Conservation (phyloP, 176 grass and related monocot genomes). For the Ampelocalamus luodianensis region DNA sequence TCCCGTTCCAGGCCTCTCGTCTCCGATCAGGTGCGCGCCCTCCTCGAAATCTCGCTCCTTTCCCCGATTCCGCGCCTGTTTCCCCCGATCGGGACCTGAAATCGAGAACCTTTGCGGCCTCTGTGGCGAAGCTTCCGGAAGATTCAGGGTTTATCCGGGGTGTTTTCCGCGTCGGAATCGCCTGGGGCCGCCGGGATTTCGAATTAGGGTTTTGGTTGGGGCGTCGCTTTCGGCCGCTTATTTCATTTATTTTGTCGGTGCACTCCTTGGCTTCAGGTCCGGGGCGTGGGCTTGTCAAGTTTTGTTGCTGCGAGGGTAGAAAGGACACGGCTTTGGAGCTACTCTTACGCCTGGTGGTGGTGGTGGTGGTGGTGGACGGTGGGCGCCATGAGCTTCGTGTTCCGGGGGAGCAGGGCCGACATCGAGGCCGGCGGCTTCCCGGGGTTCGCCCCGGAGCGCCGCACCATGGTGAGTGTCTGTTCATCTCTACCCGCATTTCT, state of each 20-base stretch:
- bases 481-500: conserved; percentile 18
- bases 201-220: conserved; percentile 59
- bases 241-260: conserved; percentile 35
- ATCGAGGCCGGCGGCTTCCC: conserved; percentile 70
- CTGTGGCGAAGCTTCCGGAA: conserved; percentile 46
- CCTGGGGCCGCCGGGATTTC: conserved; percentile 37
- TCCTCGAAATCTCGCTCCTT: conserved; percentile 1
- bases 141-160: conserved; percentile 41
- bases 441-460: conserved; percentile 70
- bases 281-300: not conserved
- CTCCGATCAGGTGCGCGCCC: conserved; percentile 39
- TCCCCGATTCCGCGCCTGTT: not conserved
- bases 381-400: conserved; percentile 81
- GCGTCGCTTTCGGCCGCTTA: conserved; percentile 53
- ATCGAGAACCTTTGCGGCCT: not conserved
- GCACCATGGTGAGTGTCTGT: conserved; percentile 59
- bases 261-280: not conserved
- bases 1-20: conserved; percentile 1
- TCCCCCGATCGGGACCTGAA: conserved; percentile 19
- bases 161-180: conserved; percentile 25
- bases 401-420: conserved; percentile 77
- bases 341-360: not conserved
- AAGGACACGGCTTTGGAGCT: conserved; percentile 43
- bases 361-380: conserved; percentile 23
- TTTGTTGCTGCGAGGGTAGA: conserved; percentile 20